These are phyloP conservation scores for Erysimum cheiri DNA, from an alignment of 441 rosid genomes.

Conservation along the genomic window DNA sequence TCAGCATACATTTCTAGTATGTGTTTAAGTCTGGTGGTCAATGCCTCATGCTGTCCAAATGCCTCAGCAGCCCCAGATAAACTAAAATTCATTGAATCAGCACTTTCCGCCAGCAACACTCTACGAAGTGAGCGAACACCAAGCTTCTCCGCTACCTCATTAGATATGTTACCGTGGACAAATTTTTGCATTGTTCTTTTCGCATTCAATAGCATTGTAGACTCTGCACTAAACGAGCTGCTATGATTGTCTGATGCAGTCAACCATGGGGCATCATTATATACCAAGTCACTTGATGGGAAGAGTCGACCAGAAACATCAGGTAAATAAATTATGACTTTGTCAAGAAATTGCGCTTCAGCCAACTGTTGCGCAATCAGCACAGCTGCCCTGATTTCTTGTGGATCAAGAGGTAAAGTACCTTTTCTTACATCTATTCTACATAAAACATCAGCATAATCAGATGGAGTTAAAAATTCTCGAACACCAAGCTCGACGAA, in stretches of 20 bases:
- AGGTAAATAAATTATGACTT: conserved; percentile 79
- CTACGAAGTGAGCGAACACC: conserved; percentile 98
- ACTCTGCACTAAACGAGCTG: conserved; percentile 62
- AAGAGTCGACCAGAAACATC: conserved; percentile 84
- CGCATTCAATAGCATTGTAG: conserved; percentile 65
- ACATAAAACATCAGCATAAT: conserved; percentile 83
- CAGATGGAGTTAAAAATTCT: conserved; percentile 84
- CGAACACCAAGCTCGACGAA: conserved; percentile 90
- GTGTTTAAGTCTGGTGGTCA: conserved; percentile 97
- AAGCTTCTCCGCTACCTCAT: conserved; percentile 97
- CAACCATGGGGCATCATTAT: conserved; percentile 99
- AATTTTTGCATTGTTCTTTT: conserved; percentile 80
- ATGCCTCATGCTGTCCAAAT: conserved; percentile 98
- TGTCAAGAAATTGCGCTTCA: conserved; percentile 76
- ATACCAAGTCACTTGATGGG: conserved; percentile 85
- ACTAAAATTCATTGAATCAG: conserved; percentile 97
- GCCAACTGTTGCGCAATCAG: conserved; percentile 92
- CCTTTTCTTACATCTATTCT: conserved; percentile 86
- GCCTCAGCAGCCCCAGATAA: conserved; percentile 99
- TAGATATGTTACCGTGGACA: conserved; percentile 93
- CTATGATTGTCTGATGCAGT: conserved; percentile 71
- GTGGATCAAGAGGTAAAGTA: conserved; percentile 70
- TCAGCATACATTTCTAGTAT: conserved; percentile 99
- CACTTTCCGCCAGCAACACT: conserved; percentile 96
- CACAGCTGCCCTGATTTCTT: conserved; percentile 87